phyloP scores from a whole-genome alignment of 2,329 filamentous ascomycete genomes.

The Fusarium sp. region DNA sequence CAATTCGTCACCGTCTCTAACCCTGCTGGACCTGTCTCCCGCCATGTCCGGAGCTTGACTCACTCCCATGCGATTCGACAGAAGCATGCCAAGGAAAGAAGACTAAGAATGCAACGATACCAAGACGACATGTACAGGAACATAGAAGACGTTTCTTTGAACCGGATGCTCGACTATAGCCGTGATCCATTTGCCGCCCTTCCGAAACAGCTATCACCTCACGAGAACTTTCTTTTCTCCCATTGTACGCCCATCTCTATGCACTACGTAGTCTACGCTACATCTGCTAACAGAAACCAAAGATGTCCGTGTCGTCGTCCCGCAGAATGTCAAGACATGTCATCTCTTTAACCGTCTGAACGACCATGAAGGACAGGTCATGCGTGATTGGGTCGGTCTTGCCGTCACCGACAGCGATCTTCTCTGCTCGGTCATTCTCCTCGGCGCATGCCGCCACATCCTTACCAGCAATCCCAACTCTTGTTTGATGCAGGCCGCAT shows the following conservation, averaged over 20 bases:
- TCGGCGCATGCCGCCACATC: not conserved
- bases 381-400: conserved; percentile 21
- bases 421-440: conserved; percentile 8
- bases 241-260: too few species aligned
- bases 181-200: not conserved
- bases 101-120: not conserved
- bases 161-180: not conserved
- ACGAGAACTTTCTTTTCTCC: conserved; percentile 7
- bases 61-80: conserved; percentile 10
- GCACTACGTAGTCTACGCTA: too few species aligned
- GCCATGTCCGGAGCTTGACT: not conserved
- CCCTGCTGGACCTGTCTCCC: not conserved
- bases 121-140: not conserved
- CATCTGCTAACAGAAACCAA: too few species aligned
- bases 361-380: not conserved
- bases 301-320: conserved; percentile 15
- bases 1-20: conserved; percentile 16
- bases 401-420: conserved; percentile 15
- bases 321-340: not conserved
- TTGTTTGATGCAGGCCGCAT: not conserved
- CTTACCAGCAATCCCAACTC: not conserved
- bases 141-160: not conserved
- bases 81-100: conserved; percentile 19
- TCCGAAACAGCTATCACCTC: not conserved
- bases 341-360: not conserved